phyloP scores from a whole-genome alignment of 139 green algal species.

The Diplosphaera chodatii region DNA sequence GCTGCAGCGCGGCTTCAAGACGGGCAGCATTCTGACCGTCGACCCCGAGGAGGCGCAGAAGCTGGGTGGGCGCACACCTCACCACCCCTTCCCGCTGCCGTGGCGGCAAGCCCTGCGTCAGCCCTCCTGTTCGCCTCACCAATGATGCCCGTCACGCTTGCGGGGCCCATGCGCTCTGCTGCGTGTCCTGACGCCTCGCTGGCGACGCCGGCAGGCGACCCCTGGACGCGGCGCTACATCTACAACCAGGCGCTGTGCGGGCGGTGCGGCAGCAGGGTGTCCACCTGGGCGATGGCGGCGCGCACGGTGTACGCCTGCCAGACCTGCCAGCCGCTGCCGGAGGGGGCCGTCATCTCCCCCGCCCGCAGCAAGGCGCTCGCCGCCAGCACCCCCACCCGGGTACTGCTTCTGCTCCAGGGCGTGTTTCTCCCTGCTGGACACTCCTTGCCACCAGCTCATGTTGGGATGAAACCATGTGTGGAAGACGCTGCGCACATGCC shows the following conservation, averaged over 20 bases:
- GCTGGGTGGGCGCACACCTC: no score
- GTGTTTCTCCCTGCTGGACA: no score
- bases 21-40: conserved; percentile 80
- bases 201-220: background rate
- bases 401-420: no score
- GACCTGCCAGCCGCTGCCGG: conserved; percentile 53
- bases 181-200: no score
- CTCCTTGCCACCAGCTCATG: no score
- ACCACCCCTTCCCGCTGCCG: no score
- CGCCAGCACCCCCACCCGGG: conserved; percentile 9
- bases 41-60: conserved; percentile 76
- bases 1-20: conserved; percentile 67
- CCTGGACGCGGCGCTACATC: conserved; percentile 53
- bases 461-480: no score
- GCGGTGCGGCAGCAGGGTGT: conserved; percentile 47
- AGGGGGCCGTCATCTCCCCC: conserved; percentile 4
- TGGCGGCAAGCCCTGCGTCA: no score
- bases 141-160: no score
- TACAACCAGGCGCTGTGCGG: conserved; percentile 80
- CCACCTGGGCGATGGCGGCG: conserved; percentile 67
- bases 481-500: no score
- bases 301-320: conserved; percentile 70
- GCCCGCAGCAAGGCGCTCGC: conserved; percentile 26
- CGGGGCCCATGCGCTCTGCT: no score
- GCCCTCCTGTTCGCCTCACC: no score